These are phyloP conservation scores for Acorus gramineus DNA, from an alignment of 106 monocot species.

Conservation along the genomic window DNA sequence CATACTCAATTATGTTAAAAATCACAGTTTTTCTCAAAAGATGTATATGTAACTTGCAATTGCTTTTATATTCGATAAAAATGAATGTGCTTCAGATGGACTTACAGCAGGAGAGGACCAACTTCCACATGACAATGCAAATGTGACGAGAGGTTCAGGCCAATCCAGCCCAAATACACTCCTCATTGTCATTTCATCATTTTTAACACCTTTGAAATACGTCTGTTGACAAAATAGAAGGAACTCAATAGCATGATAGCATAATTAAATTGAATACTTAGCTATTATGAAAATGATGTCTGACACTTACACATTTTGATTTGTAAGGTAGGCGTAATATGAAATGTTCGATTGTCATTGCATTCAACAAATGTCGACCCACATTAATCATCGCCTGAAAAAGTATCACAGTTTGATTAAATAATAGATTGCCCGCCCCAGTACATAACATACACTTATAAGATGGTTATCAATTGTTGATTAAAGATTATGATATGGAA, in stretches of 20 bases:
- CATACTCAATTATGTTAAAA: no score
- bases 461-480: no score
- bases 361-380: conserved; percentile 67
- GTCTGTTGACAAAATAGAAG: conserved; percentile 16
- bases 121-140: conserved; percentile 95
- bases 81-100: neutral
- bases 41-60: no score
- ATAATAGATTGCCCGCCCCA: no score
- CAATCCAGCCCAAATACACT: conserved; percentile 75
- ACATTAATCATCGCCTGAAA: conserved; percentile 85
- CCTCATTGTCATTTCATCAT: conserved; percentile 29
- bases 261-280: no score
- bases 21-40: no score
- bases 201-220: conserved; percentile 35
- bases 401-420: neutral
- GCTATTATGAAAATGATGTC: no score
- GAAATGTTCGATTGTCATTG: conserved; percentile 94
- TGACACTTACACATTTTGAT: conserved; percentile 47
- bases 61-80: no score
- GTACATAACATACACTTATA: no score
- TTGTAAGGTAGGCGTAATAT: conserved; percentile 68
- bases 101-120: conserved; percentile 97
- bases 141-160: conserved; percentile 90
- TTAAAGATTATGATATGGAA: no score
- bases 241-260: neutral